A percentile compares a stretch with the other conserved stretches of the same genome.
These are phyloP conservation scores for Syzygium aqueum DNA, from an alignment of 345 rosid genomes.

Conservation along the genomic window DNA sequence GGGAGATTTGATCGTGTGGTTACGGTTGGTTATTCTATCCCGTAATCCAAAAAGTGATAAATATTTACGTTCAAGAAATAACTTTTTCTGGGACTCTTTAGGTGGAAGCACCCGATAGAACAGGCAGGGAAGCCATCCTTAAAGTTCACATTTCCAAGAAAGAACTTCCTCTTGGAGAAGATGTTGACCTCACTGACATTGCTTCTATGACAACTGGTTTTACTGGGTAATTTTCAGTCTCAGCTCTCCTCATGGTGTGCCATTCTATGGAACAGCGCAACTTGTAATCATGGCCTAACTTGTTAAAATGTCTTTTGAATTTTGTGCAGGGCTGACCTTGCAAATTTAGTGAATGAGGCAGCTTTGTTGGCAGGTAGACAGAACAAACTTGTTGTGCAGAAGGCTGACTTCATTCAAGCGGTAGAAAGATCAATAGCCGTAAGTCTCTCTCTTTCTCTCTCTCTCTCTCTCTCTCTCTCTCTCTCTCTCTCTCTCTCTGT, in stretches of 20 bases:
- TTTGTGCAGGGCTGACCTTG: slow-evolving; percentile 85
- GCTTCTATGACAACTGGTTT: slow-evolving; percentile 98
- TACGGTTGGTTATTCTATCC: slow-evolving; percentile 44
- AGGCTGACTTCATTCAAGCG: slow-evolving; percentile 85
- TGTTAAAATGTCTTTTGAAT: not conserved
- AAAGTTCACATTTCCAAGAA: slow-evolving; percentile 77
- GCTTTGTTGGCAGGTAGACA: slow-evolving; percentile 93
- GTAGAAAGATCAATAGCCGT: slow-evolving; percentile 94
- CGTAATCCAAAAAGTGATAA: not conserved
- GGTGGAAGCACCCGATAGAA: slow-evolving; percentile 92
- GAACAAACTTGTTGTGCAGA: slow-evolving; percentile 66
- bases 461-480: not conserved
- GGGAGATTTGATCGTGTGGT: slow-evolving; percentile 99
- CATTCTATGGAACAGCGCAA: not conserved
- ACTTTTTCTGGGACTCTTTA: slow-evolving; percentile 12
- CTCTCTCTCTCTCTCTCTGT: not conserved
- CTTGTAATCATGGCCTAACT: not conserved
- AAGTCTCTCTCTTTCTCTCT: slow-evolving; percentile 6
- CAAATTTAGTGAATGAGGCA: slow-evolving; percentile 96
- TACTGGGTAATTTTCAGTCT: slow-evolving; percentile 53
- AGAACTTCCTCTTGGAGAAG: slow-evolving; percentile 75
- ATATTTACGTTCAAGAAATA: not conserved
- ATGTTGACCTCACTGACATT: slow-evolving; percentile 63
- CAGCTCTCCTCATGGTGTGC: not conserved
- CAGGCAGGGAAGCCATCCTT: slow-evolving; percentile 89